Evolutionary conservation across 345 rosid genomes (phyloP).

Genomic region (Eucalyptus shirleyi): DNA sequence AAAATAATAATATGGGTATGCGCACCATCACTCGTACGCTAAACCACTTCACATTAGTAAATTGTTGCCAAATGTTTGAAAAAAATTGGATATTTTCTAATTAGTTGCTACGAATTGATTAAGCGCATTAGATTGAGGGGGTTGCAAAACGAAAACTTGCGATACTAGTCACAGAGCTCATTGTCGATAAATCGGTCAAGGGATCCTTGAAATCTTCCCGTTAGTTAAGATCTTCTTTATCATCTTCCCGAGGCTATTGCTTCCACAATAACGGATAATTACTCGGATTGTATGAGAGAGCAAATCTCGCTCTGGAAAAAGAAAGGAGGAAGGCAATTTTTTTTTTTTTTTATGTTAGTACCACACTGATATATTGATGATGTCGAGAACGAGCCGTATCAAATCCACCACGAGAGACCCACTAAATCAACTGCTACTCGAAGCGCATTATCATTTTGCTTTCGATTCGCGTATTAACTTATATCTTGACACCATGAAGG

Average conservation of each 20-base stretch:
- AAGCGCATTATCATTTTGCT: neutral
- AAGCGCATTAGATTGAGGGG: neutral
- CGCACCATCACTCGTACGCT: neutral
- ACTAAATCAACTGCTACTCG: neutral
- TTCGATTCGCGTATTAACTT: too few relatives aligned
- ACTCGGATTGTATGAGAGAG: neutral
- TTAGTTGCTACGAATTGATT: neutral
- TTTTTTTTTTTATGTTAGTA: neutral
- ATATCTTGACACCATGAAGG: neutral
- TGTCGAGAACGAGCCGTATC: neutral
- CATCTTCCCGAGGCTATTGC: too few relatives aligned
- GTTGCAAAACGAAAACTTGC: neutral
- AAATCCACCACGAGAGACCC: neutral
- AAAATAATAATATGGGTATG: neutral
- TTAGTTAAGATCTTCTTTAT: neutral
- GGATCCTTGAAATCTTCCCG: neutral
- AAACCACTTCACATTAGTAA: neutral
- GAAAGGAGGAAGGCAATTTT: neutral
- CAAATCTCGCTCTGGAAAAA: neutral
- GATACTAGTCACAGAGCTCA: neutral
- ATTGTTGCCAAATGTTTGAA: neutral
- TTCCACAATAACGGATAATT: neutral
- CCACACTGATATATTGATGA: neutral
- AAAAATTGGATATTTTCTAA: neutral
- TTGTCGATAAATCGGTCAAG: neutral